Conservation (phyloP, 495 filamentous ascomycete species). For the Aspergillus carlsbadensis region DNA sequence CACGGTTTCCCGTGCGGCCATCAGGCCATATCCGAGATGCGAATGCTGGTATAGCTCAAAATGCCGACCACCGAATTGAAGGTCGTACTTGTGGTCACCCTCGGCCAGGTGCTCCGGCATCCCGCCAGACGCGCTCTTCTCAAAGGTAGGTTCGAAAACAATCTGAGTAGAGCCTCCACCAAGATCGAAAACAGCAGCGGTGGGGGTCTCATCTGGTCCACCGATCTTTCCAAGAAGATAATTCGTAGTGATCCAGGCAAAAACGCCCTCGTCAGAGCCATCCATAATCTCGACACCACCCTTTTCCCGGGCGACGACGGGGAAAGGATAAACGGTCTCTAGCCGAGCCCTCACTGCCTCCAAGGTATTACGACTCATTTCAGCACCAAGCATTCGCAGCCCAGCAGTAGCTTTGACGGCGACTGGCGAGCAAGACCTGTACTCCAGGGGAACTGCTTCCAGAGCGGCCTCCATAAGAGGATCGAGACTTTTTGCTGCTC, state of each 20-base stretch:
- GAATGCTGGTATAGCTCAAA: slow-evolving; percentile 98
- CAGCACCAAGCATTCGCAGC: slow-evolving; percentile 77
- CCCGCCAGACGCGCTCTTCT: slow-evolving; percentile 67
- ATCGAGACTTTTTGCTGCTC: slow-evolving; percentile 86
- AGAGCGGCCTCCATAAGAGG: slow-evolving; percentile 82
- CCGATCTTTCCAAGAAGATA: slow-evolving; percentile 98
- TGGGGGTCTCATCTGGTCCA: slow-evolving; percentile 81
- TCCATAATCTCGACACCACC: slow-evolving; percentile 95
- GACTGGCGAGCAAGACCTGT: slow-evolving; percentile 84
- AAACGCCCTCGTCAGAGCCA: slow-evolving; percentile 94
- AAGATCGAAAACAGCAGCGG: slow-evolving; percentile 92
- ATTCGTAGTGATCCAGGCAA: slow-evolving; percentile 98
- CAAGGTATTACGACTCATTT: slow-evolving; percentile 79
- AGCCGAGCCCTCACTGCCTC: slow-evolving; percentile 79
- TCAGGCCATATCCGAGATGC: slow-evolving; percentile 95
- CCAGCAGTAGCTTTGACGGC: slow-evolving; percentile 97
- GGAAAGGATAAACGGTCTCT: slow-evolving; percentile 91
- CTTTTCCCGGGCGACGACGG: slow-evolving; percentile 79
- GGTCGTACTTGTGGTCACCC: slow-evolving; percentile 94
- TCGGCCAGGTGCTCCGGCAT: slow-evolving; percentile 85
- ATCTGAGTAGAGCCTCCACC: slow-evolving; percentile 97
- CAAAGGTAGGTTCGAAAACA: slow-evolving; percentile 95
- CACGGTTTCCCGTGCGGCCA: slow-evolving; percentile 85
- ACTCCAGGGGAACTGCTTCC: slow-evolving; percentile 76
- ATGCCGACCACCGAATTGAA: slow-evolving; percentile 84